These are phyloP conservation scores for Trichoderma sp. DNA, from an alignment of 2,329 filamentous ascomycete genomes.

Conservation along the genomic window DNA sequence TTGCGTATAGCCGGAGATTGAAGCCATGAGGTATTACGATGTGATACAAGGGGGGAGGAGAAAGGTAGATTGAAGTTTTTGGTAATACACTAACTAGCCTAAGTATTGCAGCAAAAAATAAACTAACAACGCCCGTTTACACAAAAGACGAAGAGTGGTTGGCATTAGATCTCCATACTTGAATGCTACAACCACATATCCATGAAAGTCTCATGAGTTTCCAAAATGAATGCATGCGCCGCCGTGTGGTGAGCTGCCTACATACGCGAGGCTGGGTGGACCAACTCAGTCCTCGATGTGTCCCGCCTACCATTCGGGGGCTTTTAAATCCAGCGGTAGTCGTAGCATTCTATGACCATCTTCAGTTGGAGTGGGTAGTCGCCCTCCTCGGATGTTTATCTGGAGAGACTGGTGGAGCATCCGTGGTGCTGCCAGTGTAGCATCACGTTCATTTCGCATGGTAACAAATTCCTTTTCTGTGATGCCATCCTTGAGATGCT, in stretches of 20 bases:
- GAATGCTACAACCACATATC: not conserved
- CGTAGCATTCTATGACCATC: slow-evolving; percentile 35
- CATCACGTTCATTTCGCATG: slow-evolving; percentile 44
- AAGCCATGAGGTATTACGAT: not conserved
- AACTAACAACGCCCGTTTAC: not conserved
- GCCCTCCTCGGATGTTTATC: slow-evolving; percentile 50
- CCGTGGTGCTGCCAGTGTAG: slow-evolving; percentile 41
- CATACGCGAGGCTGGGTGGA: not conserved
- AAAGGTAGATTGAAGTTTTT: not conserved
- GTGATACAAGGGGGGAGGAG: not conserved
- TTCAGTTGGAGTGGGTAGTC: slow-evolving; percentile 36
- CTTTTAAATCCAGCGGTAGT: slow-evolving; percentile 33
- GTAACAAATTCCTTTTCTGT: slow-evolving; percentile 44
- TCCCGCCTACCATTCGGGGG: not conserved
- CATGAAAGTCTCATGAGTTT: not conserved
- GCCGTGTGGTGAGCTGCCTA: not conserved
- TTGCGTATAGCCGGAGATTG: not conserved
- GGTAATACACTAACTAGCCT: not conserved
- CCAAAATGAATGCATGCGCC: not conserved
- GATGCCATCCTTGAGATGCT: slow-evolving; percentile 44
- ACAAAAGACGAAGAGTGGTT: not conserved
- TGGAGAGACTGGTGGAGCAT: slow-evolving; percentile 51
- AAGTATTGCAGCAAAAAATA: not conserved
- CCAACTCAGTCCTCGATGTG: not conserved
- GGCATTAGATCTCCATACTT: not conserved